These are phyloP conservation scores for Knufia petricola DNA, from an alignment of 2,329 filamentous ascomycete genomes.

Conservation along the genomic window DNA sequence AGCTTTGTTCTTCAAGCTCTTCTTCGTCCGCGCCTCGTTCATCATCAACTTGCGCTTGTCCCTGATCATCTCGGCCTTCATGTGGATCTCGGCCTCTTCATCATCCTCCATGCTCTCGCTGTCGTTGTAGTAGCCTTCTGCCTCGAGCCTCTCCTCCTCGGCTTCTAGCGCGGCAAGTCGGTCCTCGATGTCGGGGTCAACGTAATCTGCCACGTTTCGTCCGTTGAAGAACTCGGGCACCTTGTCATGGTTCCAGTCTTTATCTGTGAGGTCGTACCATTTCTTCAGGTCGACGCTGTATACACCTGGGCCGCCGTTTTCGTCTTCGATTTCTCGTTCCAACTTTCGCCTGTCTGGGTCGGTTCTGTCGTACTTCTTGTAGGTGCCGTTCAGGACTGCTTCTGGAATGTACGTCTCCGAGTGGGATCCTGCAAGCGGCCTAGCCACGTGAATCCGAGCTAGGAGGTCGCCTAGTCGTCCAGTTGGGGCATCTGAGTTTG, in stretches of 20 bases:
- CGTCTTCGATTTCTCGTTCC: conserved; percentile 78
- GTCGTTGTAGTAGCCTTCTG: conserved; percentile 87
- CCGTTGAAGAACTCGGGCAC: conserved; percentile 90
- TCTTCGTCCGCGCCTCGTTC: conserved; percentile 91
- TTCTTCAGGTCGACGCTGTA: conserved; percentile 88
- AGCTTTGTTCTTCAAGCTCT: conserved; percentile 93
- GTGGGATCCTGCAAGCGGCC: conserved; percentile 70
- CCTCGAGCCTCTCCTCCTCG: conserved; percentile 86
- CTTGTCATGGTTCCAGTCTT: conserved; percentile 93
- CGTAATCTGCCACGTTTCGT: conserved; percentile 94
- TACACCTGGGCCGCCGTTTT: conserved; percentile 90
- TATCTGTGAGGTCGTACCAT: conserved; percentile 77
- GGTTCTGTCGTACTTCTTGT: conserved; percentile 80
- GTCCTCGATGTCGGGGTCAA: conserved; percentile 91
- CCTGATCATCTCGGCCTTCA: conserved; percentile 90
- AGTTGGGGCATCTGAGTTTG: conserved; percentile 62
- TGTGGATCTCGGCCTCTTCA: conserved; percentile 75
- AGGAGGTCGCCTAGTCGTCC: conserved; percentile 83
- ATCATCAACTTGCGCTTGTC: conserved; percentile 88
- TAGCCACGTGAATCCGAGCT: conserved; percentile 91
- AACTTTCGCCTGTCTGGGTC: conserved; percentile 75
- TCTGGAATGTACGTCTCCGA: conserved; percentile 85
- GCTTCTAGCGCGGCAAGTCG: conserved; percentile 88
- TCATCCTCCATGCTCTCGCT: conserved; percentile 75
- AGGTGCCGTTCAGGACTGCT: conserved; percentile 52